Base-by-base conservation (phyloP, 2,329 filamentous ascomycete species). In the Calonectria honghensis region DNA sequence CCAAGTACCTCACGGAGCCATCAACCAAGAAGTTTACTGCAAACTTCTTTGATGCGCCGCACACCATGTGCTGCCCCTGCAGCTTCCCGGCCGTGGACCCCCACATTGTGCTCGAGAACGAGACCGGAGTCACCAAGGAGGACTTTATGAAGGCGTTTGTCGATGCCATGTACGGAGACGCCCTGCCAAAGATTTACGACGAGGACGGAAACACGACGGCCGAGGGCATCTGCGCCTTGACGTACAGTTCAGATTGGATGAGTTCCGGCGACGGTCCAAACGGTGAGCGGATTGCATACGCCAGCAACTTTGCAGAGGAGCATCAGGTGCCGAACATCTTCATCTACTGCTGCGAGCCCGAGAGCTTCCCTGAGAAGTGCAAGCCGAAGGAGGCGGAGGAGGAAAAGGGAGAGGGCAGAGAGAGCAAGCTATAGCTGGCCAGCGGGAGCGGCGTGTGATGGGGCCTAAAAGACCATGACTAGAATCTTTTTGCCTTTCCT, bases 71-170 rank as follows among this genome's bases (percentile, higher is more conserved):
- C 6, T 76, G 72, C n/a, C 72, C 72, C 1, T 74, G 72, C 39
- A 57, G 72, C 35, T 69, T 69, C 5, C 72, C 74, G 1, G 29
- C 63, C 2, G 65, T 68, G 7, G 64, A 66, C 6, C 68, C 54
- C 6, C 70, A 48, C 27, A 70, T 76, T n/a, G 31, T 52, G 6
- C 41, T 76, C 0, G 11, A 74, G 29, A 74, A 69, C 37, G 37
- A 41, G 4, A 31, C 20, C 13, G 74, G 74, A 3, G 74, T 76
- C 18, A 74, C 72, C 14, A 76, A 72, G 35, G 57, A 41, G 0
- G 74, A 76, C 45, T 13, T 76, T 0, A 54, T 76, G 20, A 50
- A 69, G 11, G 68, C 16, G 4, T 35, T 74, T 24, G 61, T 48
- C 1, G 32, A 69, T 7, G 32, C 39, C 9, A n/a, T 76, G 68